Conservation (phyloP, 2,329 filamentous ascomycete genomes). For the Aureobasidium sp. region DNA sequence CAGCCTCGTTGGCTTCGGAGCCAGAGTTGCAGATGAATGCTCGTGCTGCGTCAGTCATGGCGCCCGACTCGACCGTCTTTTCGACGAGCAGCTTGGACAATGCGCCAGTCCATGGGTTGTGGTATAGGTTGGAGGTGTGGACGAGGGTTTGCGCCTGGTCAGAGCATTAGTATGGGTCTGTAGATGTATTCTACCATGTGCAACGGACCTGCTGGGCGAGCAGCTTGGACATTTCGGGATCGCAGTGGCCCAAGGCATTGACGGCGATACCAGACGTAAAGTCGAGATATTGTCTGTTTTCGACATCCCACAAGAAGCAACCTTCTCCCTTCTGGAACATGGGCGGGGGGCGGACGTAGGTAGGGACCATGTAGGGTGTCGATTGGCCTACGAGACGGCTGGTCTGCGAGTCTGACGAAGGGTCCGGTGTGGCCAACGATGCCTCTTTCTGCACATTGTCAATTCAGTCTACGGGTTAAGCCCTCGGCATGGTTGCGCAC, state of each 20-base stretch:
- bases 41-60: slow-evolving; percentile 70
- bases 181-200: background rate
- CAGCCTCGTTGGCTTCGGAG: slow-evolving; percentile 94
- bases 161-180: background rate
- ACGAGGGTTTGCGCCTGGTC: slow-evolving; percentile 57
- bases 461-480: slow-evolving; percentile 7
- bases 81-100: slow-evolving; percentile 80
- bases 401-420: slow-evolving; percentile 65
- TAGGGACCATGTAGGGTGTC: slow-evolving; percentile 87
- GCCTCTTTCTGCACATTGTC: slow-evolving; percentile 38
- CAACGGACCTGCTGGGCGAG: slow-evolving; percentile 52
- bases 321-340: slow-evolving; percentile 87
- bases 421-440: slow-evolving; percentile 62
- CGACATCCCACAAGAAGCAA: slow-evolving; percentile 82
- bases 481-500: slow-evolving; percentile 22
- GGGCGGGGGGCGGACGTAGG: slow-evolving; percentile 82
- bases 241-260: slow-evolving; percentile 84
- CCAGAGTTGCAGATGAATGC: slow-evolving; percentile 96
- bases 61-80: slow-evolving; percentile 69
- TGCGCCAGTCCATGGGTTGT: slow-evolving; percentile 90
- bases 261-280: slow-evolving; percentile 96
- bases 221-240: slow-evolving; percentile 67
- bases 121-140: slow-evolving; percentile 93
- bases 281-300: slow-evolving; percentile 84
- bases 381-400: slow-evolving; percentile 67